A percentile compares a stretch with the other conserved stretches of the same genome.
phyloP scores from a whole-genome alignment of 2,329 filamentous ascomycete genomes.

The Monosporascus sp. region DNA sequence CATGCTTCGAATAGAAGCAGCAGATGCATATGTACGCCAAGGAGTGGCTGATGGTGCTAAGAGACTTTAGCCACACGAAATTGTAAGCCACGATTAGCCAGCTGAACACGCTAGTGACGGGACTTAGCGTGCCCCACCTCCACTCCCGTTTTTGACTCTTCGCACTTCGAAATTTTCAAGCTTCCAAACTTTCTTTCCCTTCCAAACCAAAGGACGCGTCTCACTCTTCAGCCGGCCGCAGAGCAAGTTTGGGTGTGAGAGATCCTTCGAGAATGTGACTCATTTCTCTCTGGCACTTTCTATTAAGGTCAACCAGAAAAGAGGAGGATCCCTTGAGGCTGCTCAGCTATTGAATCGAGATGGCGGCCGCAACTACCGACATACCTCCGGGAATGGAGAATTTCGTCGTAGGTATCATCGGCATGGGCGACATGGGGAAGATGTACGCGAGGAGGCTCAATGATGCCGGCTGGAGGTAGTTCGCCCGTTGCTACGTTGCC shows the following conservation, averaged over 20 bases:
- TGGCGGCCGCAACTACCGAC: conserved; percentile 17
- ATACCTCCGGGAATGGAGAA: conserved; percentile 50
- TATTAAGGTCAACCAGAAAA: not conserved
- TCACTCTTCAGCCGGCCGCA: not conserved
- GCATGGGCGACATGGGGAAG: conserved; percentile 99
- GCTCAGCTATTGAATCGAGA: conserved; percentile 6
- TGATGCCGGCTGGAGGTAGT: conserved; percentile 94
- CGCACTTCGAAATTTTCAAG: not conserved
- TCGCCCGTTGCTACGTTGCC: conserved; percentile 5
- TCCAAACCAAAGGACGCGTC: not conserved
- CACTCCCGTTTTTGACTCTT: not conserved
- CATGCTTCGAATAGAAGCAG: not conserved
- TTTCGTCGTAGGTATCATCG: conserved; percentile 87
- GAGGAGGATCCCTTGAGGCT: not conserved
- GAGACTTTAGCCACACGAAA: no score
- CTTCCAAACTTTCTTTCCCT: not conserved
- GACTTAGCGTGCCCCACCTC: not conserved
- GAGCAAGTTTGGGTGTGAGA: not conserved
- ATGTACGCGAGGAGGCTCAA: conserved; percentile 92
- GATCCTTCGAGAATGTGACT: conserved; percentile 16
- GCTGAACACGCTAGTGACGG: not conserved
- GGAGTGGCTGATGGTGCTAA: not conserved
- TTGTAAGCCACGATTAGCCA: no score
- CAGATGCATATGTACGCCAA: not conserved
- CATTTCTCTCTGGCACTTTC: conserved; percentile 1